Conservation (phyloP, 352 stramenopile species). For the Globisporangium radiosum region DNA sequence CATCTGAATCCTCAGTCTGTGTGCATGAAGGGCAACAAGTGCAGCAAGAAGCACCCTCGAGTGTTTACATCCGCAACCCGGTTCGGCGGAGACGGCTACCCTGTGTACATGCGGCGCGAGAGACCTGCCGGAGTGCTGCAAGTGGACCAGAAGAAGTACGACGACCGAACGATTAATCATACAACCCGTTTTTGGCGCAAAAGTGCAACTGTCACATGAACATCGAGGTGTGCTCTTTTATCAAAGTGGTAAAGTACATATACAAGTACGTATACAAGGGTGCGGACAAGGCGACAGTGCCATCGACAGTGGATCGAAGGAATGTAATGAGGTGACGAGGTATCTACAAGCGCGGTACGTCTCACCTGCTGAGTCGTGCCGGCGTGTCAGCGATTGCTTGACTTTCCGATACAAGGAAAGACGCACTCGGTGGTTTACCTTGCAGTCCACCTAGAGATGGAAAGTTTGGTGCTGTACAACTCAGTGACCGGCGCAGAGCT, state of each 20-base stretch:
- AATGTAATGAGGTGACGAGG: conserved; percentile 19
- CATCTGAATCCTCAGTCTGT: too few species aligned
- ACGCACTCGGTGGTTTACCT: conserved; percentile 14
- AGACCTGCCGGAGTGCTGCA: not conserved
- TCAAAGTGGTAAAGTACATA: conserved; percentile 1
- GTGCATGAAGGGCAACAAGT: not conserved
- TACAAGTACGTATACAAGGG: conserved; percentile 4
- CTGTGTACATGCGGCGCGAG: not conserved
- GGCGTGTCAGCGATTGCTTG: conserved; percentile 19
- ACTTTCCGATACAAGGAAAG: conserved; percentile 17
- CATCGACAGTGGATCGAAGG: not conserved
- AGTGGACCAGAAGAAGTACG: not conserved
- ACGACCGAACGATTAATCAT: not conserved
- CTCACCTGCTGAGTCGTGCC: conserved; percentile 21
- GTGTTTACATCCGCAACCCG: not conserved
- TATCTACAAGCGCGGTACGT: conserved; percentile 27
- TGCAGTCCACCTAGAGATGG: conserved; percentile 6
- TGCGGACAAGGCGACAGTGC: not conserved
- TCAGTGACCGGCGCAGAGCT: not conserved
- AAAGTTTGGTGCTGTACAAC: not conserved
- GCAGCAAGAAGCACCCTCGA: conserved; percentile 5
- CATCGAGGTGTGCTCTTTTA: not conserved
- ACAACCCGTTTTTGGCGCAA: not conserved
- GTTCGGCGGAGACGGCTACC: not conserved
- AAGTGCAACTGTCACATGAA: conserved; percentile 3